These are phyloP conservation scores for Colletotrichum sublineola DNA, from an alignment of 2,329 filamentous ascomycete species.

Conservation along the genomic window DNA sequence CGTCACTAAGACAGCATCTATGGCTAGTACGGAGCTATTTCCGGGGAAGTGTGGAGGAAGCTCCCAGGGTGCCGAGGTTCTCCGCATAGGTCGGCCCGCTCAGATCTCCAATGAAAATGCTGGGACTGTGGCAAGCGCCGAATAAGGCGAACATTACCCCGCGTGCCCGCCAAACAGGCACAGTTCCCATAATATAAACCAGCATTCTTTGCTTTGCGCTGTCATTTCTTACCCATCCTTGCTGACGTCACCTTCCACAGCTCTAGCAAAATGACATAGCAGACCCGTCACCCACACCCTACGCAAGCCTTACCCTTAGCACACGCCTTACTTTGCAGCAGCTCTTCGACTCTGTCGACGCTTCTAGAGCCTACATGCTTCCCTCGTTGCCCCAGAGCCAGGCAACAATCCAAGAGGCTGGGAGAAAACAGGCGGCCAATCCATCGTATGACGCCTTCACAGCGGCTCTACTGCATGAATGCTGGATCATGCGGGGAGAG, in stretches of 20 bases:
- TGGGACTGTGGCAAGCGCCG: slow-evolving; percentile 3
- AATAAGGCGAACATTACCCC: slow-evolving; percentile 18
- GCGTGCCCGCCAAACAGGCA: slow-evolving; percentile 3
- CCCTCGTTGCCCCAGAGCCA: background rate
- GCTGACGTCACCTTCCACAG: slow-evolving; percentile 34
- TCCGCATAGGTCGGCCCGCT: slow-evolving; percentile 13
- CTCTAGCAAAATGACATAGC: slow-evolving; percentile 32
- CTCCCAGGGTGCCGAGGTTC: slow-evolving; percentile 25
- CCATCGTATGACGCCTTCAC: slow-evolving; percentile 14
- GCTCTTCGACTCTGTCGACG: background rate
- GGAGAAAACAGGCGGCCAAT: slow-evolving; percentile 6
- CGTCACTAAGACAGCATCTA: background rate
- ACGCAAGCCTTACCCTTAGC: background rate
- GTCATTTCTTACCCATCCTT: background rate
- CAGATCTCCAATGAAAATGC: slow-evolving; percentile 23
- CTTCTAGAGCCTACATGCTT: background rate
- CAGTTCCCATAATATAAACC: slow-evolving; percentile 10
- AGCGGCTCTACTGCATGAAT: slow-evolving; percentile 21
- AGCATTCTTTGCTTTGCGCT: background rate
- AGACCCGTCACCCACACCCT: slow-evolving; percentile 28
- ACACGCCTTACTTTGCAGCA: background rate
- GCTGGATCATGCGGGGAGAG: slow-evolving; percentile 19
- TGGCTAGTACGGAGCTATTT: background rate
- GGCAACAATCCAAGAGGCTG: background rate
- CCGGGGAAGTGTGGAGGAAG: slow-evolving; percentile 26